A percentile compares a stretch with the other conserved stretches of the same genome.
Evolutionary conservation across 116 monocot species (phyloP).

Genomic region (Posidonia oceanica): DNA sequence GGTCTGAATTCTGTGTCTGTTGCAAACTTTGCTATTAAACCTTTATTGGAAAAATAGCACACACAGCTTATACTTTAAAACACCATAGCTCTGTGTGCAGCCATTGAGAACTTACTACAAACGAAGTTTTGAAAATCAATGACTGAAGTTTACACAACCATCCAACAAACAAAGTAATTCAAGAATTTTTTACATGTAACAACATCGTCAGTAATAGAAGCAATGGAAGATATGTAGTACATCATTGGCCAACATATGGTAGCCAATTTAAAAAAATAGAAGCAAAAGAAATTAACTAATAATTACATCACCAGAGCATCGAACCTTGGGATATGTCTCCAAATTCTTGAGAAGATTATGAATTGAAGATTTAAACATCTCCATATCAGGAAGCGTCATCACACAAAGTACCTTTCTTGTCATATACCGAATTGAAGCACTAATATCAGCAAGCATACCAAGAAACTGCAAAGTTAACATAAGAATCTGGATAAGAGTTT

Average conservation of each 20-base stretch:
- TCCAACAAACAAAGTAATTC: no score
- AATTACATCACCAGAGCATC: background rate
- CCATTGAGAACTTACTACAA: no score
- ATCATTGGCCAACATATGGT: background rate
- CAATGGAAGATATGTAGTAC: background rate
- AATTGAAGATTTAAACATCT: conserved; percentile 45
- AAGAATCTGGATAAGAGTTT: conserved; percentile 1
- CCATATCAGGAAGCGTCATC: conserved; percentile 36
- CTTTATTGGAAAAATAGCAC: no score
- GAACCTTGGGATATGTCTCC: conserved; percentile 63
- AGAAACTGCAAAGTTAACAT: conserved; percentile 50
- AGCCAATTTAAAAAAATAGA: background rate
- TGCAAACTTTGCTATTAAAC: no score
- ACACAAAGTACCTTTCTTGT: conserved; percentile 51
- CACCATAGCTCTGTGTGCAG: no score
- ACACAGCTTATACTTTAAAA: no score
- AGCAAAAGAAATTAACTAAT: conserved; percentile 2
- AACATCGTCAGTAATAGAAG: no score
- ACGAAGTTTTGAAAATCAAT: no score
- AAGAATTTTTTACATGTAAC: no score
- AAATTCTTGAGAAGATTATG: conserved; percentile 43
- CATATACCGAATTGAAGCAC: conserved; percentile 36
- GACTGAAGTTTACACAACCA: no score
- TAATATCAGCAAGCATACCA: conserved; percentile 53
- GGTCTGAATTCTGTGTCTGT: no score